phyloP scores from a whole-genome alignment of 2,329 filamentous ascomycete species.

The Pseudopithomyces chartarum region DNA sequence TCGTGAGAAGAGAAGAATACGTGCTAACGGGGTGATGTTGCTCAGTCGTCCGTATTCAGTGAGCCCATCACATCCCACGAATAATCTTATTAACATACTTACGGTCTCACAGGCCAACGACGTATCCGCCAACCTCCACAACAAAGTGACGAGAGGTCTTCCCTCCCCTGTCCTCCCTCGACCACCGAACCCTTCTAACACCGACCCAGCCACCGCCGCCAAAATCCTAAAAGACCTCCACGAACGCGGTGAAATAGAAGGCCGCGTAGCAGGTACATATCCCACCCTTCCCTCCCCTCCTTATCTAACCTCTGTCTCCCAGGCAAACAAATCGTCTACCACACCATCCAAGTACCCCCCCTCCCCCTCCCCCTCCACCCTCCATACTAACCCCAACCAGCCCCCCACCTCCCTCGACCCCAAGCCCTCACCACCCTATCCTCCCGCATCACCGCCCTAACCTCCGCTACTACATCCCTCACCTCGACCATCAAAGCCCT shows the following conservation, averaged over 20 bases:
- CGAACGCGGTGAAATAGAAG: constrained; percentile 63
- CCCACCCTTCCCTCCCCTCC: background rate
- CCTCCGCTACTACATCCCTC: too few relatives aligned
- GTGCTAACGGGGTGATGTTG: background rate
- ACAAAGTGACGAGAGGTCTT: constrained; percentile 62
- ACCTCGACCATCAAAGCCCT: constrained; percentile 59
- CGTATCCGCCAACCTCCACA: constrained; percentile 65
- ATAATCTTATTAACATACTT: background rate
- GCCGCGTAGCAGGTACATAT: constrained; percentile 55
- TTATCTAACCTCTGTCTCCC: constrained; percentile 6
- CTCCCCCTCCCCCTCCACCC: background rate
- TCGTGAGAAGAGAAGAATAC: constrained; percentile 12
- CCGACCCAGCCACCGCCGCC: constrained; percentile 56
- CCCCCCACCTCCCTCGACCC: constrained; percentile 55
- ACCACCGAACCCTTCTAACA: constrained; percentile 17
- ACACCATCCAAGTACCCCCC: constrained; percentile 52
- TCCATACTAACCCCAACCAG: constrained; percentile 54
- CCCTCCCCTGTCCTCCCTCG: background rate
- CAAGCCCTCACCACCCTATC: constrained; percentile 56
- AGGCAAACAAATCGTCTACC: constrained; percentile 69
- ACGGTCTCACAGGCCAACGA: constrained; percentile 53
- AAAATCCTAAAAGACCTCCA: constrained; percentile 68
- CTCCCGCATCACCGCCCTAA: constrained; percentile 51
- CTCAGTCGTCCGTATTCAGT: constrained; percentile 60
- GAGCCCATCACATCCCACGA: constrained; percentile 15